These are phyloP conservation scores for sweet orange (Citrus sinensis) DNA, from an alignment of 345 rosid species.

Conservation along the genomic window DVS_A1.0 CM039161.1:2621501-2622000, in stretches of 20 bases:
- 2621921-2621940: background rate
- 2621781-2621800: background rate
- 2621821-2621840: background rate
- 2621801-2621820: background rate
- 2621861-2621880: background rate
- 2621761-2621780: background rate
- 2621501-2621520: background rate
- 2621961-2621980: background rate
- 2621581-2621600: background rate
- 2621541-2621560: background rate
- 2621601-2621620: background rate
- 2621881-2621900: background rate
- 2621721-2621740: background rate
- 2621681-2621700: background rate
- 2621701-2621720: background rate
- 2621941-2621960: background rate
- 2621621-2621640: background rate
- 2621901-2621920: background rate
- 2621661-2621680: background rate
- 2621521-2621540: background rate
- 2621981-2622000: background rate
- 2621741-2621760: background rate
- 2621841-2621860: background rate
- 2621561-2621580: background rate
- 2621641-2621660: background rate